Base-by-base conservation (phyloP, 1,139 yeast species). In the Lodderomyces parapsilosis region DNA sequence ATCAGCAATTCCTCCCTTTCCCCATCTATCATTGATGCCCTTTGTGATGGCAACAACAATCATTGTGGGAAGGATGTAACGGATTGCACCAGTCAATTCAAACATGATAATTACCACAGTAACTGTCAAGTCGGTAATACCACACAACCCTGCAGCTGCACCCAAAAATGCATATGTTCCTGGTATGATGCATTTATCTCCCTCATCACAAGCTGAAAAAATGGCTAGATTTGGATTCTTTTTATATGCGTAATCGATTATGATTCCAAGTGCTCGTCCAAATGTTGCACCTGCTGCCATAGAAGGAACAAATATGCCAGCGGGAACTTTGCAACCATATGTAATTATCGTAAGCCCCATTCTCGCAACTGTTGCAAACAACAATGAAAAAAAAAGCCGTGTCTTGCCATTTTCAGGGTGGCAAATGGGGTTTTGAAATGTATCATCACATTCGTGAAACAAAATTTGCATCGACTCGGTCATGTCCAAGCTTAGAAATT, bases 141-240 rank as follows among this genome's bases (percentile, higher is more conserved):
- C 99, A 59, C 96, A 84, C 39, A 94, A 71, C 0, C 96, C 90
- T 1, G 98, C 94, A 0, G 95, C 98, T 0, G 99, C 98, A 2
- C 99, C 99, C n/a, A 94, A 76, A 47, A 94, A 84, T 0, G 99
- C 96, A 62, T 91, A 93, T 0, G 95, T 89, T 0, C 97, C 98
- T 0, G 97, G 95, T 2, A 91, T 87, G 18, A 91, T 79, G 56
- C 96, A 88, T 27, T 65, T 69, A 14, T 43, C 43, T 15, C 52
- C 58, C 4, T 48, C 52, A 0, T 70, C 59, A 48, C 81, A 81
- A 43, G 78, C 68, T 30, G 74, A 47, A 54, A 86, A 86, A 4
- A 78, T 45, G 4, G 57, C 43, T 2, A 76, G 63, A 9, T 68
- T 64, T 0, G 76, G 72, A 46, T 68, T 50, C 37, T 56, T 60